Percentiles rank a stretch among this genome's conserved stretches.
These are phyloP conservation scores for Amorphotheca resinae DNA, from an alignment of 495 filamentous ascomycete species.

Conservation along the genomic window DNA sequence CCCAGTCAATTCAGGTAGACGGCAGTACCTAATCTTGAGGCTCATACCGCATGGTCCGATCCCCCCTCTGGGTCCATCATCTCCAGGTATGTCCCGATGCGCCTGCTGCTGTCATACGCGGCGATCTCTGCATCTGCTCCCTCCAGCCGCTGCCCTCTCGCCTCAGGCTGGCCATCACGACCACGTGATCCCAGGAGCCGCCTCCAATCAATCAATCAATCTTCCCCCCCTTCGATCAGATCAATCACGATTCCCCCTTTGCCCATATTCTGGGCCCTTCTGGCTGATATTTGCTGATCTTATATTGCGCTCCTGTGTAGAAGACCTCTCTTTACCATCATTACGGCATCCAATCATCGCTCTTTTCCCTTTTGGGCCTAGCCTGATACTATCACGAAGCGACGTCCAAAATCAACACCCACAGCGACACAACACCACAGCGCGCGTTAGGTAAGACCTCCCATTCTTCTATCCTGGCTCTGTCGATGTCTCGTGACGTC, in stretches of 20 bases:
- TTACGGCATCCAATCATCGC: not conserved
- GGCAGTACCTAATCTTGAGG: too few relatives aligned
- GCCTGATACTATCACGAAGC: not conserved
- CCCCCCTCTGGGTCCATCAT: too few relatives aligned
- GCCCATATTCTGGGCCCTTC: too few relatives aligned
- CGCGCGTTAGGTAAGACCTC: conserved; percentile 20
- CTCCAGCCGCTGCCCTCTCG: not conserved
- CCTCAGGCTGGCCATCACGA: not conserved
- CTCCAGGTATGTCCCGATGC: too few relatives aligned
- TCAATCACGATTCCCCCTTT: too few relatives aligned
- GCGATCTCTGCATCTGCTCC: not conserved
- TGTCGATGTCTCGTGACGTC: conserved; percentile 21
- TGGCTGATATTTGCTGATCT: too few relatives aligned
- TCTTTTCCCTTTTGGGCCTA: not conserved
- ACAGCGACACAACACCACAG: not conserved
- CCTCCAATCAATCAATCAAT: not conserved
- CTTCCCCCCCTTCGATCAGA: too few relatives aligned
- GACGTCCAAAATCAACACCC: conserved; percentile 3
- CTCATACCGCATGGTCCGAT: too few relatives aligned
- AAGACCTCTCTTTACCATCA: too few relatives aligned
- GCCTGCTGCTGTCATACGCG: not conserved
- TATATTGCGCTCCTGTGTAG: too few relatives aligned
- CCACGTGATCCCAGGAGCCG: not conserved
- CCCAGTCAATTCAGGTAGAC: too few relatives aligned
- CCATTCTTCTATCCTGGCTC: conserved; percentile 8